Evolutionary conservation across 345 rosid species (phyloP).

Genomic region (Microthlaspi erraticum): DNA sequence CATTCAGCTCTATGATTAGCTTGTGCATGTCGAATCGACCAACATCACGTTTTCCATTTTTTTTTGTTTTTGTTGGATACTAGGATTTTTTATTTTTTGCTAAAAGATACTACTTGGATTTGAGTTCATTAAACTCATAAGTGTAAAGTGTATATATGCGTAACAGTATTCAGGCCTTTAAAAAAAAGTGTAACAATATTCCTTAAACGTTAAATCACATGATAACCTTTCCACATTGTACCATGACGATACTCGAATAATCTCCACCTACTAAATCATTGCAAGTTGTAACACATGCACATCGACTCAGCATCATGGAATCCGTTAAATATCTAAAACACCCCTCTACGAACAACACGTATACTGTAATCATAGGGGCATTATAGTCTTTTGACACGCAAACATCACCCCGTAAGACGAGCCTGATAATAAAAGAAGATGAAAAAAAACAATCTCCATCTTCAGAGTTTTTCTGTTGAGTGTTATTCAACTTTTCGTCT

Average conservation of each 20-base stretch:
- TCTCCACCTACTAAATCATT: slow-evolving; percentile 1
- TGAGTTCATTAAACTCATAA: too few relatives aligned
- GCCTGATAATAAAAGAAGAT: neutral
- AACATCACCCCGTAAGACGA: slow-evolving; percentile 4
- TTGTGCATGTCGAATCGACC: too few relatives aligned
- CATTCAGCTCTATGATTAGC: too few relatives aligned
- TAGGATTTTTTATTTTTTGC: too few relatives aligned
- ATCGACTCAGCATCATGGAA: slow-evolving; percentile 8
- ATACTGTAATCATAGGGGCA: neutral
- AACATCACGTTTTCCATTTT: too few relatives aligned
- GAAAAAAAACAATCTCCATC: neutral
- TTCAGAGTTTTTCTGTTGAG: neutral
- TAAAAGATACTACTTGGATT: too few relatives aligned
- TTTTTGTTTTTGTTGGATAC: too few relatives aligned
- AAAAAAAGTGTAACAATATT: too few relatives aligned
- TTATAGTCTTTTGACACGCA: slow-evolving; percentile 9
- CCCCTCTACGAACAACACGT: neutral
- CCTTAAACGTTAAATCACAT: neutral
- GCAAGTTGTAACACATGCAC: neutral
- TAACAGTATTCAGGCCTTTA: too few relatives aligned
- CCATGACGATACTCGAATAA: neutral
- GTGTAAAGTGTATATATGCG: too few relatives aligned
- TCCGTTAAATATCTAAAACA: slow-evolving; percentile 2
- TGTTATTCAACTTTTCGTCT: slow-evolving; percentile 30
- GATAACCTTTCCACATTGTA: slow-evolving; percentile 10